phyloP scores from a whole-genome alignment of 331 rosid genomes.

The Acacia concinna region DNA sequence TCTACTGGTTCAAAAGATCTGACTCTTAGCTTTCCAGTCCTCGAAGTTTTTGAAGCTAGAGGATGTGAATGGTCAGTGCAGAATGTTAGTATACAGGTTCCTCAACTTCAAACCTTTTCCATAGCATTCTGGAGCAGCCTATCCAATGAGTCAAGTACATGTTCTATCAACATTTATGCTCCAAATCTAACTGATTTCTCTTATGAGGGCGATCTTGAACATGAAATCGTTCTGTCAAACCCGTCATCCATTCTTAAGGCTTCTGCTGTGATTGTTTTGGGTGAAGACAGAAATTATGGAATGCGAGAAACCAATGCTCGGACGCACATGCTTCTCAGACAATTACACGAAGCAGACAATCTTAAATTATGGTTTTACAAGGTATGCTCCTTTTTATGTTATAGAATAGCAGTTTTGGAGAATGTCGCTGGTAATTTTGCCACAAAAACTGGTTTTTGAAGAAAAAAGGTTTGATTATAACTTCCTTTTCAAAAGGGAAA shows the following conservation, averaged over 20 bases:
- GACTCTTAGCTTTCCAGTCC: slow-evolving; percentile 36
- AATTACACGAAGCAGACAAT: slow-evolving; percentile 25
- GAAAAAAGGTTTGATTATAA: no score
- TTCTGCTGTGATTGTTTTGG: slow-evolving; percentile 37
- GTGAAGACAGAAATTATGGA: slow-evolving; percentile 31
- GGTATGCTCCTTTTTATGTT: slow-evolving; percentile 38
- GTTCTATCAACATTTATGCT: slow-evolving; percentile 31
- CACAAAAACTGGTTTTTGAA: no score
- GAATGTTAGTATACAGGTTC: slow-evolving; percentile 32
- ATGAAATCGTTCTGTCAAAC: slow-evolving; percentile 25
- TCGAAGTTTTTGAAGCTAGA: slow-evolving; percentile 48
- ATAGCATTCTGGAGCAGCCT: slow-evolving; percentile 25
- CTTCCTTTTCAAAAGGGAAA: no score
- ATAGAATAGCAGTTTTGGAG: neutral
- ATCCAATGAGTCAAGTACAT: slow-evolving; percentile 29
- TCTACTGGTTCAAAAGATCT: slow-evolving; percentile 25
- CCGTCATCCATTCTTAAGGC: slow-evolving; percentile 28
- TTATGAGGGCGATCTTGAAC: slow-evolving; percentile 43
- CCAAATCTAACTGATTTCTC: slow-evolving; percentile 31
- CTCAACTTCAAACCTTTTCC: slow-evolving; percentile 39
- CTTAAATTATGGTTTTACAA: slow-evolving; percentile 39
- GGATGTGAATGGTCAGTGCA: slow-evolving; percentile 42
- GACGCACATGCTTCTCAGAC: slow-evolving; percentile 27
- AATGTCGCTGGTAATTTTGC: neutral
- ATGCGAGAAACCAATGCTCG: slow-evolving; percentile 6